Conservation (phyloP, 2,329 filamentous ascomycete genomes). For the Cercospora beticola region DNA sequence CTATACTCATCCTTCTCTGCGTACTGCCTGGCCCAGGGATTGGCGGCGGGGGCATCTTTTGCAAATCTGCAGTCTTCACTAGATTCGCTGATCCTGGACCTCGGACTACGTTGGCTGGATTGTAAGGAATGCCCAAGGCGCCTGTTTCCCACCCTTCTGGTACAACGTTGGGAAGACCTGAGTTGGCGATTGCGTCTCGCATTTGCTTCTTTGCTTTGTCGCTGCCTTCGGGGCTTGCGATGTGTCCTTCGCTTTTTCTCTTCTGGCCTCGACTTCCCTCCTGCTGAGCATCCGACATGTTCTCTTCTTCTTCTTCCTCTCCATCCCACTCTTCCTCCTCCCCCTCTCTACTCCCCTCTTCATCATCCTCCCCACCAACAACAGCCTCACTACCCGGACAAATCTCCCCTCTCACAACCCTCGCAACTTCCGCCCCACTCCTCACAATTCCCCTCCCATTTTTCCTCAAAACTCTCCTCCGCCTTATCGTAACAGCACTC, state of each 20-base stretch:
- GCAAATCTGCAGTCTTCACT: not conserved
- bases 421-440: not conserved
- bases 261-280: not conserved
- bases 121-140: not conserved
- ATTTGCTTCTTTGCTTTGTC: not conserved
- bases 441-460: not conserved
- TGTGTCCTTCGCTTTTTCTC: not conserved
- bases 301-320: not conserved
- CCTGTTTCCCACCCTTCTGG: not conserved
- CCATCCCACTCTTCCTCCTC: not conserved
- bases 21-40: not conserved
- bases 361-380: not conserved
- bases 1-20: not conserved
- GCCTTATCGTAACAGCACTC: not conserved
- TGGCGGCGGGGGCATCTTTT: not conserved
- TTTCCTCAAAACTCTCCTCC: not conserved
- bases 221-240: not conserved
- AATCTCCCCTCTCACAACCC: not conserved
- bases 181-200: not conserved
- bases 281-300: not conserved
- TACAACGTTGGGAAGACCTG: not conserved
- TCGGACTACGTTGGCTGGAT: not conserved
- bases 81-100: not conserved
- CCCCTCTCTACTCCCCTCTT: not conserved
- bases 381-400: not conserved